phyloP scores from a whole-genome alignment of 1,284 basidiomycete species.

The Leccinum pachyderme region DNA sequence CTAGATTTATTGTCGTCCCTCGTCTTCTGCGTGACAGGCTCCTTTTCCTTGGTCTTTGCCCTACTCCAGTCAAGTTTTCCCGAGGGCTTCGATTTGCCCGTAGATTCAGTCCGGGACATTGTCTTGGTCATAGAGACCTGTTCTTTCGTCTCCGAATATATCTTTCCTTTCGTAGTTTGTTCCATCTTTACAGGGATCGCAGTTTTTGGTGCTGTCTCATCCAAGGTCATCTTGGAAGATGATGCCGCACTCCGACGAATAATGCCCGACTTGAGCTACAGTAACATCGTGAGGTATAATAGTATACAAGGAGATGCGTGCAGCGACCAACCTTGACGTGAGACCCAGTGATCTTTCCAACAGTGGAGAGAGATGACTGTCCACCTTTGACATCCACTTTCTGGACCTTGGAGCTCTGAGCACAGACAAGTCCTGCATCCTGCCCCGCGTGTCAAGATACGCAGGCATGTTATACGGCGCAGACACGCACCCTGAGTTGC shows the following conservation, averaged over 20 bases:
- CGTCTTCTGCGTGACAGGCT: constrained; percentile 22
- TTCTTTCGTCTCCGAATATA: constrained; percentile 15
- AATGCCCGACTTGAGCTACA: constrained; percentile 17
- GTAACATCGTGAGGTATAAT: not conserved
- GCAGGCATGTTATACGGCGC: not conserved
- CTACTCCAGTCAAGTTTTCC: constrained; percentile 66
- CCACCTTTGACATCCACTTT: constrained; percentile 48
- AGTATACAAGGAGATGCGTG: constrained; percentile 4
- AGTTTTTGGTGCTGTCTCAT: constrained; percentile 13
- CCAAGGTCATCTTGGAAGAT: constrained; percentile 32
- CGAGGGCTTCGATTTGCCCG: constrained; percentile 43
- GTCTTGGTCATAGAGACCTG: constrained; percentile 8
- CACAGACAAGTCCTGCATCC: constrained; percentile 61
- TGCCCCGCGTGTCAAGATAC: constrained; percentile 22
- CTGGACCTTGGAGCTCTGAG: constrained; percentile 47
- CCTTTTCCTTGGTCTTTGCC: constrained; percentile 42
- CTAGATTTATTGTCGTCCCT: constrained; percentile 28
- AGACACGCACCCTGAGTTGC: constrained; percentile 49
- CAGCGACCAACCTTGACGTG: constrained; percentile 47
- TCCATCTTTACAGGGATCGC: constrained; percentile 7
- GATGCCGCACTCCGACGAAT: constrained; percentile 17
- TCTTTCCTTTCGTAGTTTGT: constrained; percentile 22
- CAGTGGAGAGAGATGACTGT: constrained; percentile 38
- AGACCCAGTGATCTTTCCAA: constrained; percentile 53
- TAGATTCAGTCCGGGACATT: constrained; percentile 13